Percentiles rank a stretch among this genome's conserved stretches.
phyloP scores from a whole-genome alignment of 768 basidiomycete genomes.

The Asterophora parasitica region DNA sequence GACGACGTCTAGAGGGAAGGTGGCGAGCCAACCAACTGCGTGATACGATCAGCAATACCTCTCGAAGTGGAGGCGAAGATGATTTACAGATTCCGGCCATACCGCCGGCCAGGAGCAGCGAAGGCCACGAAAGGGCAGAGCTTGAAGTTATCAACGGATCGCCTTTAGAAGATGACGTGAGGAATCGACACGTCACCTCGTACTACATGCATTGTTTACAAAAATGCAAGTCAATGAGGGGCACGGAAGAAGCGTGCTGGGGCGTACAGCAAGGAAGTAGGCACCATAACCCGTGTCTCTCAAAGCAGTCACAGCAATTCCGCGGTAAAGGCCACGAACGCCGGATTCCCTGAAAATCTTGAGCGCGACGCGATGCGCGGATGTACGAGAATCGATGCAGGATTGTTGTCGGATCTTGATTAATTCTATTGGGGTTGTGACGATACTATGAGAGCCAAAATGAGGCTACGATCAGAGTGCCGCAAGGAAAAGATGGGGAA shows the following conservation, averaged over 20 bases:
- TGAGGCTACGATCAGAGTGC: neutral
- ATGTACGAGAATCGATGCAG: slow-evolving; percentile 36
- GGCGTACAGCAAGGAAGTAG: slow-evolving; percentile 75
- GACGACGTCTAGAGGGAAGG: slow-evolving; percentile 86
- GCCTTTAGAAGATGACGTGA: slow-evolving; percentile 6
- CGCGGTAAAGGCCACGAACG: slow-evolving; percentile 69
- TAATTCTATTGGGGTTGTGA: slow-evolving; percentile 82
- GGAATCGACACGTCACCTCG: slow-evolving; percentile 54
- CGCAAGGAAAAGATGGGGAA: slow-evolving; percentile 1
- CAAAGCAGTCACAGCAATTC: slow-evolving; percentile 65
- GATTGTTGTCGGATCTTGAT: slow-evolving; percentile 85
- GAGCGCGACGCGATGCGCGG: slow-evolving; percentile 48
- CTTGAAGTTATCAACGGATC: slow-evolving; percentile 31
- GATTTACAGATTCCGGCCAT: slow-evolving; percentile 58
- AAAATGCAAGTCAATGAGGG: neutral
- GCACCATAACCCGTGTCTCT: slow-evolving; percentile 82
- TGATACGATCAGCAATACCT: neutral
- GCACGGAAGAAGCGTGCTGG: neutral
- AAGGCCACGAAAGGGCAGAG: slow-evolving; percentile 40
- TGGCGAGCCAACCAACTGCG: slow-evolving; percentile 66
- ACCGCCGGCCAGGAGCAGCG: slow-evolving; percentile 68
- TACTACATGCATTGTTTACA: slow-evolving; percentile 42
- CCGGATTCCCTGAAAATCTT: slow-evolving; percentile 54
- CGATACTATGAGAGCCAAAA: slow-evolving; percentile 37
- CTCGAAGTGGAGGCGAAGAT: neutral